Evolutionary conservation across 2,329 filamentous ascomycete genomes (phyloP), one percentile per base, ranked within the genome.

Genomic region (Trichoderma sp.): DNA sequence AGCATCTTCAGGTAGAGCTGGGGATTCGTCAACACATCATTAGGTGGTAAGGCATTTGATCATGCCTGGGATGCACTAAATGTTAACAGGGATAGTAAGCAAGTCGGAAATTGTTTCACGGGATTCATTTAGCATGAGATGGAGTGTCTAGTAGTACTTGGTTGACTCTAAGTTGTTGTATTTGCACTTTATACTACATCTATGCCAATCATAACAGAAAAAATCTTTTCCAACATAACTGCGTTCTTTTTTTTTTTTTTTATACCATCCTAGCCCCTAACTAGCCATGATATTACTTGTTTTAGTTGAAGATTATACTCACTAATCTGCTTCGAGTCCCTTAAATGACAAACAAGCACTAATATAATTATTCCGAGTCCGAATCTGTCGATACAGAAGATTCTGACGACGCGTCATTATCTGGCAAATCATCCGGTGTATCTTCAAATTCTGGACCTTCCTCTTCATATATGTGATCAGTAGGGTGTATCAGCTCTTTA

Each of bases 371-470:
- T 39, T 71, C 67, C 1, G 70, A 63, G 66, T 68, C 65, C 25
- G 67, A 69, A 45, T 59, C 61, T 25, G 68, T 65, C 19, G 68
- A 69, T 27, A 32, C 59, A 12, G 66, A 58, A 13, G 64, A 60
- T 17, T 64, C 68, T 13, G 68, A 68, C 15, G 65, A 52, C 13
- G 63, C 68, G 32, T 67, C 64, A 13, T 67, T 50, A 4, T 67
- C 35, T 2, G 35, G 34, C 12, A 59, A 37, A 22, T 64, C 64
- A 5, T 69, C 68, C 12, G 45, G 29, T 1, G 45, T 29, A 37
- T 65, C 61, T 32, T 57, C 61, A 60, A 66, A 68, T 35, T 70
- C 66, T 35, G 58, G 59, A 3, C 68, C 68, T 6, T 39, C 48
- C 59, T 54, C 48, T 0, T 68, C 65, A 19, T 35, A 70, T 2